Base-by-base conservation (phyloP, 306 rosid species). In the Gillenia trifoliata region DNA sequence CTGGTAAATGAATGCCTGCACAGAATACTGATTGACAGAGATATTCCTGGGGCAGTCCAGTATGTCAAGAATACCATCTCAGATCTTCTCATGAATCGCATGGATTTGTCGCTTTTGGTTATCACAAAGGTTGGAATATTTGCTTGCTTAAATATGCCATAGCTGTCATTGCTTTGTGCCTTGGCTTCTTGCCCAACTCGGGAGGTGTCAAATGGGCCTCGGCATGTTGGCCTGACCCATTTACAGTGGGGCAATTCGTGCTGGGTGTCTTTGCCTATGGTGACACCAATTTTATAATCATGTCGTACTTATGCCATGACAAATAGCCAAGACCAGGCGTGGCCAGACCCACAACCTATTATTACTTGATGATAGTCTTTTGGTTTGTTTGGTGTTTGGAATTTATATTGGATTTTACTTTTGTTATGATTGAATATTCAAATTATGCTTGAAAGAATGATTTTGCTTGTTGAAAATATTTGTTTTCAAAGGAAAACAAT, bases 51-150 rank as follows among this genome's bases (percentile, higher is more conserved):
- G 71, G 98, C 97, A 69, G 91, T 91, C 72, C 96, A 83, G 84
- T 86, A 84, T 85, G 98, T 94, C 81, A 94, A 94, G 86, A 91
- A 83, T 78, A 88, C 96, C 16, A 94, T 94, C 81, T 89, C 98
- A 36, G 98, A 94, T 88, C 98, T 94, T 78, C 97, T 91, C 68
- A 94, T 87, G 97, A 94, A 94, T 78, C 94, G 98, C 59, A 90
- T 94, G 95, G 98, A 90, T 85, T 85, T 94, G 77, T 94, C 98
- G 41, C 98, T 94, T 74, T 78, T 91, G 84, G 98, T 90, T 64
- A 94, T 94, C 78, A 94, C 98, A 8, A 94, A 94, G 98, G 98
- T 91, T 66, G 47, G 85, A 69, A 77, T 11, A 64, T 1, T 61
- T 26, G 62, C 64, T 61, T 43, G 71, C 38, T 71, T 34, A n/a